These are phyloP conservation scores for Monilinia fructigena DNA, from an alignment of 2,329 filamentous ascomycete species.

Conservation along the genomic window DNA sequence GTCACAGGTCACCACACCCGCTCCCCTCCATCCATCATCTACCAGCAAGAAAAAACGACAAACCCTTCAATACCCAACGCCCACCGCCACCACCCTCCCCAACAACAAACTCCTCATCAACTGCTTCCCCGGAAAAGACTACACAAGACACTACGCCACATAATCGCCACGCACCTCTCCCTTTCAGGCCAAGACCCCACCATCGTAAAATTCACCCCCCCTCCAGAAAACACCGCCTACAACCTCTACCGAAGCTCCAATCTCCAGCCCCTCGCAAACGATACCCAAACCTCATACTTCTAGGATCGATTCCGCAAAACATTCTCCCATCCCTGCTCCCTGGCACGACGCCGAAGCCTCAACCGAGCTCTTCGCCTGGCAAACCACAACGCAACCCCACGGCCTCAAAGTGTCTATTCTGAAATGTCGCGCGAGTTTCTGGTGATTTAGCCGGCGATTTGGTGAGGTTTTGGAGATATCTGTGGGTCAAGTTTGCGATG, in stretches of 20 bases:
- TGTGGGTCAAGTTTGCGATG: neutral
- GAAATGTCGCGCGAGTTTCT: constrained; percentile 4
- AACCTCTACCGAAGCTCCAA: neutral
- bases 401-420: neutral
- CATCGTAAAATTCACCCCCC: neutral
- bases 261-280: neutral
- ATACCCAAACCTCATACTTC: neutral
- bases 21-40: neutral
- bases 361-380: neutral
- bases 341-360: neutral
- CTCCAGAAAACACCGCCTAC: neutral
- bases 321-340: neutral
- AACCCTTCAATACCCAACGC: constrained; percentile 3
- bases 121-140: constrained; percentile 7
- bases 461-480: neutral
- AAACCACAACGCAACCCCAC: neutral
- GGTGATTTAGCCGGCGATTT: neutral
- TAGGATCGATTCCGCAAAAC: neutral
- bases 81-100: neutral
- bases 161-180: neutral
- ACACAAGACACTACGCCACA: constrained; percentile 1
- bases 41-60: neutral
- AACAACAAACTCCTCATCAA: neutral
- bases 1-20: neutral
- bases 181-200: neutral